These are phyloP conservation scores for Xylaria venustula DNA, from an alignment of 495 filamentous ascomycete genomes.

Conservation along the genomic window DNA sequence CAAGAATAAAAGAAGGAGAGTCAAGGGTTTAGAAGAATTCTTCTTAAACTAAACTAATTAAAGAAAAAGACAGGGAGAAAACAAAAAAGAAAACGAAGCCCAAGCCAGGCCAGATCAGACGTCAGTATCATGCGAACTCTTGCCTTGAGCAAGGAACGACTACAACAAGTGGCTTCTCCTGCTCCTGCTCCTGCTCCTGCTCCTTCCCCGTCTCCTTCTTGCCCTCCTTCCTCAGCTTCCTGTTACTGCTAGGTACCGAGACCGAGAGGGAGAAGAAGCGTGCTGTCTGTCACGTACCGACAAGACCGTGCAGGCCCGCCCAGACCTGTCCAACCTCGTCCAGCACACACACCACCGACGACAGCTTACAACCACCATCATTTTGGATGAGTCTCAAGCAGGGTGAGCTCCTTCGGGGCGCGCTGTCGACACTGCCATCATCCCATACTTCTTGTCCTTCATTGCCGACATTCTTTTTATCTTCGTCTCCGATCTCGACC, in stretches of 20 bases:
- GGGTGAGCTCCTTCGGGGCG: constrained; percentile 16
- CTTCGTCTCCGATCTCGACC: neutral
- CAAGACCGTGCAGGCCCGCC: too few relatives aligned
- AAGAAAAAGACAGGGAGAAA: neutral
- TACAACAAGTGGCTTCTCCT: neutral
- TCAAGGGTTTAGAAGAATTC: neutral
- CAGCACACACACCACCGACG: neutral
- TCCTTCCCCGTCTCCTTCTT: neutral
- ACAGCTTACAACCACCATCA: neutral
- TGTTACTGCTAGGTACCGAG: neutral
- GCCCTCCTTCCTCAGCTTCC: too few relatives aligned
- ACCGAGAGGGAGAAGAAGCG: neutral
- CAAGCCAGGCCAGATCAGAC: too few relatives aligned
- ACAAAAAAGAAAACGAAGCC: too few relatives aligned
- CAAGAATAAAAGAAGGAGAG: neutral
- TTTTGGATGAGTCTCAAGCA: constrained; percentile 13
- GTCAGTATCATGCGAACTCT: neutral
- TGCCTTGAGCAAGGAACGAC: neutral
- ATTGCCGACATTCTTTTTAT: neutral
- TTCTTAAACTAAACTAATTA: neutral
- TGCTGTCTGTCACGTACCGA: neutral
- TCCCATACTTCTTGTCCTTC: too few relatives aligned
- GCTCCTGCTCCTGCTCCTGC: neutral
- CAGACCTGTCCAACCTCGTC: neutral
- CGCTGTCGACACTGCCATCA: neutral